Conservation (phyloP, 208 protist genomes). For the Wallacemonas sp. region DNA sequence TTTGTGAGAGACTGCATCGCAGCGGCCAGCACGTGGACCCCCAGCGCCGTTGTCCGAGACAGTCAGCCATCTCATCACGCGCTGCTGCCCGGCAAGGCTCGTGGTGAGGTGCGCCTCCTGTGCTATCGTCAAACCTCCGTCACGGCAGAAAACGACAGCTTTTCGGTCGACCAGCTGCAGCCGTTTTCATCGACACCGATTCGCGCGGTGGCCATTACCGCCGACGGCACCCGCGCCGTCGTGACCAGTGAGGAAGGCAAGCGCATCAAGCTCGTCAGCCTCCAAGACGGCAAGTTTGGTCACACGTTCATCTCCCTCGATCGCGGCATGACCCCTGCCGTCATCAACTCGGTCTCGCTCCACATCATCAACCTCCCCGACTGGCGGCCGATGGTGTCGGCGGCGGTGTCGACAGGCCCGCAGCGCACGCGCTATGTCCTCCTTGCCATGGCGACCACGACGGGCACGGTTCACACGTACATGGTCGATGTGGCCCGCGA, state of each 20-base stretch:
- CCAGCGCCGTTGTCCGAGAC: too few relatives aligned
- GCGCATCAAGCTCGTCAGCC: conserved; percentile 50
- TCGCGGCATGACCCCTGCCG: conserved; percentile 31
- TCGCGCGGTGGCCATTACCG: conserved; percentile 55
- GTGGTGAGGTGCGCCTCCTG: conserved; percentile 46
- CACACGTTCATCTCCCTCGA: conserved; percentile 31
- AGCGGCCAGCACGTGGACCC: conserved; percentile 29
- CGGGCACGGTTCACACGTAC: conserved; percentile 49
- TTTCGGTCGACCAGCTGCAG: conserved; percentile 15
- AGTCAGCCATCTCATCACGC: conserved; percentile 30
- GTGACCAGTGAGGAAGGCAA: conserved; percentile 65
- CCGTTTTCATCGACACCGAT: conserved; percentile 25
- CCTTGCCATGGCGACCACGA: conserved; percentile 42
- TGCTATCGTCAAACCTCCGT: background rate
- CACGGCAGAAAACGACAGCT: background rate
- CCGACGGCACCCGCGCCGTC: conserved; percentile 55
- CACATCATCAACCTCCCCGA: conserved; percentile 27
- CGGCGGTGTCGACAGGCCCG: background rate
- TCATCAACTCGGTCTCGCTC: conserved; percentile 34
- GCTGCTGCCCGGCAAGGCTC: conserved; percentile 44
- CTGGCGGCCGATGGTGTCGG: background rate
- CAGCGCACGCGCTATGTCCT: conserved; percentile 20
- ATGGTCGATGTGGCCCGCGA: conserved; percentile 32
- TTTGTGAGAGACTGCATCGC: conserved; percentile 39
- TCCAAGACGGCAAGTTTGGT: conserved; percentile 42